Evolutionary conservation across 1,139 yeast genomes (phyloP).

Genomic region (Diutina neorugosa): DNA sequence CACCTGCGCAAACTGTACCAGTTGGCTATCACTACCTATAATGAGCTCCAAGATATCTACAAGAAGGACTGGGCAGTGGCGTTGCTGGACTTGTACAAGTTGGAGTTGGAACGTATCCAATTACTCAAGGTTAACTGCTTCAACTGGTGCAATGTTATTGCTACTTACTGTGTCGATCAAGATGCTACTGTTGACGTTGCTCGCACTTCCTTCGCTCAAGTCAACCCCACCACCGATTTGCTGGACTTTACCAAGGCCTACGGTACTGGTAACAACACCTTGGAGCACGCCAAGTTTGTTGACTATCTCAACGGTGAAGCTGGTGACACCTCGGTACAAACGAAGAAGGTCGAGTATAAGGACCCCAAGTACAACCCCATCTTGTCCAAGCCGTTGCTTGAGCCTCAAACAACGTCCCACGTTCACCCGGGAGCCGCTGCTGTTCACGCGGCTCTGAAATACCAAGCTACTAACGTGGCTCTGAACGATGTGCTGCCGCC

Average conservation of each 20-base stretch:
- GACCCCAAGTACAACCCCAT: slow-evolving; percentile 25
- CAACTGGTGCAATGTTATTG: slow-evolving; percentile 68
- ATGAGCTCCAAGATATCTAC: slow-evolving; percentile 63
- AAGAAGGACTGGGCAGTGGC: slow-evolving; percentile 68
- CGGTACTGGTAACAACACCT: slow-evolving; percentile 59
- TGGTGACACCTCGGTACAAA: slow-evolving; percentile 15
- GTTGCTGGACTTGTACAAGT: slow-evolving; percentile 55
- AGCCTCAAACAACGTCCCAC: background rate
- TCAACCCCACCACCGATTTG: slow-evolving; percentile 53
- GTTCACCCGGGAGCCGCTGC: background rate
- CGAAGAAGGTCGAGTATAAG: slow-evolving; percentile 12
- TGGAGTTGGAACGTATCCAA: slow-evolving; percentile 73
- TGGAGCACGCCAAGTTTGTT: slow-evolving; percentile 38
- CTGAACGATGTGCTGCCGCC: background rate
- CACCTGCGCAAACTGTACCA: slow-evolving; percentile 47
- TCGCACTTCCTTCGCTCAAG: slow-evolving; percentile 54
- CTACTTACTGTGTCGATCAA: slow-evolving; percentile 67
- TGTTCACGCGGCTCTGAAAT: background rate
- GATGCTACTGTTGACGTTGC: slow-evolving; percentile 68
- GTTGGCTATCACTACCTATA: slow-evolving; percentile 43
- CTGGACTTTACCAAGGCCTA: slow-evolving; percentile 39
- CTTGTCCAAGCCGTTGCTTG: slow-evolving; percentile 22
- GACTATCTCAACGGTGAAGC: slow-evolving; percentile 26
- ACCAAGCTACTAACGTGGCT: background rate
- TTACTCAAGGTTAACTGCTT: slow-evolving; percentile 68